Percentiles rank a stretch among this genome's conserved stretches.
phyloP scores from a whole-genome alignment of 2,329 filamentous ascomycete species.

The Exophiala sp. region DNA sequence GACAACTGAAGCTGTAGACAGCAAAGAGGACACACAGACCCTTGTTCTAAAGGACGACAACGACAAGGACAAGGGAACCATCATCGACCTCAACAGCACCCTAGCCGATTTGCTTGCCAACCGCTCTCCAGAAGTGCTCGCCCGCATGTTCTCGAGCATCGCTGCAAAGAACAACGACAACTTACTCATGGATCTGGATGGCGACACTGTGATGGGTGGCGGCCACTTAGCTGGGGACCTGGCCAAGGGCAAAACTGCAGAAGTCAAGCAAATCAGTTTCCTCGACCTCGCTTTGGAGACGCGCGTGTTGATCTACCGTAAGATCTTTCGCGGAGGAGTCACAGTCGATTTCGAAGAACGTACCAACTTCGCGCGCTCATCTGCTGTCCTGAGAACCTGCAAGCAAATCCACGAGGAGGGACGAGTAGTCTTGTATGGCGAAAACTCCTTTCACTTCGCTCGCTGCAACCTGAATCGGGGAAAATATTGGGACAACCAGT shows the following conservation, averaged over 20 bases:
- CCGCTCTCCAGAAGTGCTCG: background rate
- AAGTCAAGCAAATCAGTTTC: too few species aligned
- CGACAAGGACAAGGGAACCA: background rate
- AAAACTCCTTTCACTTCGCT: constrained; percentile 45
- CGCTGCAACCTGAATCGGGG: constrained; percentile 34
- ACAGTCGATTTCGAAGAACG: constrained; percentile 36
- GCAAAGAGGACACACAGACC: background rate
- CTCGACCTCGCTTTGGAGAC: constrained; percentile 40
- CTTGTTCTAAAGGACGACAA: background rate
- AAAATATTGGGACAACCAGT: constrained; percentile 38
- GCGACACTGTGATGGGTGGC: background rate
- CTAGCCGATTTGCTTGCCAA: background rate
- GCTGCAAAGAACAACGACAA: background rate
- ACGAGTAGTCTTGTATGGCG: constrained; percentile 45
- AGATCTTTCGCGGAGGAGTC: constrained; percentile 36
- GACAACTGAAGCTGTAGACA: background rate
- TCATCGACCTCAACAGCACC: constrained; percentile 5
- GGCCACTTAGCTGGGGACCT: too few species aligned
- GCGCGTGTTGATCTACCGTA: constrained; percentile 44
- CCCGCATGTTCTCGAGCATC: background rate
- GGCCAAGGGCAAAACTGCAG: too few species aligned
- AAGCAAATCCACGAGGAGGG: constrained; percentile 43
- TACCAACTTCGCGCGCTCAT: constrained; percentile 37
- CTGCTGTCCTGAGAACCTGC: constrained; percentile 44
- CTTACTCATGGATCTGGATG: background rate